A percentile compares a stretch with the other conserved stretches of the same genome.
Evolutionary conservation across 2,329 filamentous ascomycete genomes (phyloP).

Genomic region (Pseudocercospora musae): DNA sequence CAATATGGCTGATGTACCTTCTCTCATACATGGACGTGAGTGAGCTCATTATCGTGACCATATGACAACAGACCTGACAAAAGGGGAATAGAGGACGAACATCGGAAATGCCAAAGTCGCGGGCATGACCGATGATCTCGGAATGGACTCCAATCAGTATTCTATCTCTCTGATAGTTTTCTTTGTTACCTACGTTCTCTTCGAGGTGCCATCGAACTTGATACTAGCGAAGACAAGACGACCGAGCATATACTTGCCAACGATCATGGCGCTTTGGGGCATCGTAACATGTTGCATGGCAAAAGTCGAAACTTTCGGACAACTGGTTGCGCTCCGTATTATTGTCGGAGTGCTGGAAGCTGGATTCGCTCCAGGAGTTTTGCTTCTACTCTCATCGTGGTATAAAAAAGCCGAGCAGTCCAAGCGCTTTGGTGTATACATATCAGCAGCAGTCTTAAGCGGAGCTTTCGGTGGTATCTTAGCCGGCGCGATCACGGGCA

Average conservation of each 20-base stretch:
- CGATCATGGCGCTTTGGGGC: constrained; percentile 56
- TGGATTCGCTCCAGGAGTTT: constrained; percentile 55
- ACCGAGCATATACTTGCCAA: constrained; percentile 51
- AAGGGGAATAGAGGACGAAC: constrained; percentile 27
- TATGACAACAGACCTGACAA: not conserved
- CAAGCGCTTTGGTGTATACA: constrained; percentile 56
- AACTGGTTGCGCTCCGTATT: constrained; percentile 52
- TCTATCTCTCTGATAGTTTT: constrained; percentile 53
- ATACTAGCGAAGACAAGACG: constrained; percentile 49
- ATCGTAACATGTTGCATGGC: constrained; percentile 49
- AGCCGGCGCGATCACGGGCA: constrained; percentile 36
- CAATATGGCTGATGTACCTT: constrained; percentile 51
- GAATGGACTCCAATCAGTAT: constrained; percentile 50
- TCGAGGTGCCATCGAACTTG: constrained; percentile 55
- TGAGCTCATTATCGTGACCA: not conserved
- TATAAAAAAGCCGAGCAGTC: constrained; percentile 58
- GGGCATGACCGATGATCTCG: constrained; percentile 49
- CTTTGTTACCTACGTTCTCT: constrained; percentile 44
- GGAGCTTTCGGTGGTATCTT: constrained; percentile 51
- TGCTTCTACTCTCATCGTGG: constrained; percentile 57
- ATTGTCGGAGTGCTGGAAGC: constrained; percentile 56
- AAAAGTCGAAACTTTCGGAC: constrained; percentile 45
- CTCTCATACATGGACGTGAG: constrained; percentile 46
- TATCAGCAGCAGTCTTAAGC: constrained; percentile 55
- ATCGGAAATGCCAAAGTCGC: constrained; percentile 53